Percentiles rank a stretch among this genome's conserved stretches.
phyloP scores from a whole-genome alignment of 768 basidiomycete genomes.

The Suillus subaureus region DNA sequence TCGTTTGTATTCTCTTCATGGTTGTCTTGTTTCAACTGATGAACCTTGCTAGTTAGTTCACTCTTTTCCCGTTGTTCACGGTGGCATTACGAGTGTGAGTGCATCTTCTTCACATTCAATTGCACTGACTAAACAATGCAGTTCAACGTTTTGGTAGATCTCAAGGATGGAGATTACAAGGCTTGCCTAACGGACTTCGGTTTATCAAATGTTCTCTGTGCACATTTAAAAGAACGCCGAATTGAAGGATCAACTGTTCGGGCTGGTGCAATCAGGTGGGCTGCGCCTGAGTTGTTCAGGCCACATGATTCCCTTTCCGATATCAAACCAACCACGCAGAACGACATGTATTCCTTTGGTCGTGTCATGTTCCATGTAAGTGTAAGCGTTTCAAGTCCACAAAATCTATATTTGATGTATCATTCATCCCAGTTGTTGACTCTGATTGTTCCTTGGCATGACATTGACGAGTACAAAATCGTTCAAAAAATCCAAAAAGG shows the following conservation, averaged over 20 bases:
- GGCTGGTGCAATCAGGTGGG: conserved; percentile 43
- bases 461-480: neutral
- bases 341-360: conserved; percentile 45
- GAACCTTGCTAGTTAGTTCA: conserved; percentile 19
- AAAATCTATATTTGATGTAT: neutral
- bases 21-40: no score
- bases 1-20: no score
- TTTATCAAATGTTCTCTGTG: conserved; percentile 39
- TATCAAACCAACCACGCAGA: conserved; percentile 20
- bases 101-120: neutral
- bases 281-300: conserved; percentile 39
- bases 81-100: conserved; percentile 16
- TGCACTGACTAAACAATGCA: neutral
- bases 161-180: conserved; percentile 17
- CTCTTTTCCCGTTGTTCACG: conserved; percentile 16
- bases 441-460: neutral
- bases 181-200: conserved; percentile 49
- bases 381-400: no score
- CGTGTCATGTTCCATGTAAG: conserved; percentile 22
- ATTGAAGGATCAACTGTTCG: conserved; percentile 33
- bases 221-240: conserved; percentile 27
- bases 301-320: conserved; percentile 14
- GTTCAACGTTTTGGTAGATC: conserved; percentile 18
- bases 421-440: neutral
- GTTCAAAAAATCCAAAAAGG: neutral